Base-by-base conservation (phyloP, 306 rosid species). In the Pterocarpus macrocarpus region DNA sequence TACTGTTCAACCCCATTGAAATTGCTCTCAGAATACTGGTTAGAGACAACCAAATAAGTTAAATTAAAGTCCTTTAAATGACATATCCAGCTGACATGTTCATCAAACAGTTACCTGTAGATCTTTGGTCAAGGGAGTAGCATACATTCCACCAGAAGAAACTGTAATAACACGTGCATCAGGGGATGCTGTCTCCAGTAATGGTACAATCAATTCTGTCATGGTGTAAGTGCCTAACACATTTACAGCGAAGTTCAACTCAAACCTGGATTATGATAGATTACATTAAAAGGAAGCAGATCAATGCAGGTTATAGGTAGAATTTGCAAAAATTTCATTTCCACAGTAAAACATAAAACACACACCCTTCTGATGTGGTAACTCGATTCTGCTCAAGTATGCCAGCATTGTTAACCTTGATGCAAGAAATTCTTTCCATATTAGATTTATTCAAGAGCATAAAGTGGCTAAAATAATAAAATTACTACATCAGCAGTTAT, bases 91-190 rank as follows among this genome's bases (percentile, higher is more conserved):
- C 7, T 15, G 56, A 72, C 30, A 72, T 61, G 15, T 64, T 35
- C 47, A 77, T 66, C 52, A 63, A 38, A 39, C 13, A 63, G 38
- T 78, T 68, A 95, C 99, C 95, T 93, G 95, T 55, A 93, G 85
- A 89, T 95, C 97, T 49, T 79, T 78, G 43, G 91, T 93, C 85
- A 95, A 88, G 7, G 99, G 94, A 72, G 80, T 38, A 44, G 94
- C 44, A 85, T 95, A 95, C 98, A 95, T 95, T 87, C 99, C 99
- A 73, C 99, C 97, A 38, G 99, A 95, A 36, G 97, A 85, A 87
- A 95, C 99, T 3, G 99, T 95, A 73, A 95, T 89, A 82, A 95
- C 94, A 3, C 91, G 90, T 5, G 94, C 95, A 91, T 95, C 97
- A 36, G 99, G 95, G n/a, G 97, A 87, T 81, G 97, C 93, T 88